A percentile compares a stretch with the other conserved stretches of the same genome.
These are phyloP conservation scores for Infundibulicybe gibba DNA, from an alignment of 768 basidiomycete species.

Conservation along the genomic window DNA sequence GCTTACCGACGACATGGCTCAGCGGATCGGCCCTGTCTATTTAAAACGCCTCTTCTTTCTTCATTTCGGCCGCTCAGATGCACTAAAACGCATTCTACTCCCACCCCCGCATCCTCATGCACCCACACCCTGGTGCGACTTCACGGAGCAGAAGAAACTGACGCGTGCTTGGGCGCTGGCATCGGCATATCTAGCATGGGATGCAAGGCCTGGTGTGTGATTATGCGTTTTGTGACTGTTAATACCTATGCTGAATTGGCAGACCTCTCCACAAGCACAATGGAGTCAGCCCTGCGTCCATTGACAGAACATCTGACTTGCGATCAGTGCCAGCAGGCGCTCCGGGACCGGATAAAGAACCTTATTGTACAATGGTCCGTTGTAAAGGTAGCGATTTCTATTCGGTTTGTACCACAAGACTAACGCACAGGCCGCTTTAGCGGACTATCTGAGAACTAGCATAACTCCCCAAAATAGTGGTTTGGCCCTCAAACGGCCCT, in stretches of 20 bases:
- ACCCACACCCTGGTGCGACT: slow-evolving; percentile 67
- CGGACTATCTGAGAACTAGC: slow-evolving; percentile 50
- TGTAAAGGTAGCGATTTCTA: slow-evolving; percentile 53
- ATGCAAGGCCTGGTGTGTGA: slow-evolving; percentile 68
- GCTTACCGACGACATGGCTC: slow-evolving; percentile 68
- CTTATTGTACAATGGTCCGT: slow-evolving; percentile 75
- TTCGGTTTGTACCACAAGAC: slow-evolving; percentile 1
- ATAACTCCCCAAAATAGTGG: too few relatives aligned
- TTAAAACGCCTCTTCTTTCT: slow-evolving; percentile 81
- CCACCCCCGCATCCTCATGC: slow-evolving; percentile 74
- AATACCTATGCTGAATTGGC: slow-evolving; percentile 9
- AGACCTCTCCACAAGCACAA: slow-evolving; percentile 72
- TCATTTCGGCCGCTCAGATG: slow-evolving; percentile 80
- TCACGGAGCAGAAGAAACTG: slow-evolving; percentile 73
- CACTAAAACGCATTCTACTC: slow-evolving; percentile 73
- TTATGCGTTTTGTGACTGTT: background rate
- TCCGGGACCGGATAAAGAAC: slow-evolving; percentile 64
- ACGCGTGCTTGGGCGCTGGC: slow-evolving; percentile 82
- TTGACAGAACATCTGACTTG: slow-evolving; percentile 67
- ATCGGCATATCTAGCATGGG: slow-evolving; percentile 81
- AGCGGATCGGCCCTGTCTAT: slow-evolving; percentile 70
- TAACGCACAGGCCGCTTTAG: slow-evolving; percentile 22
- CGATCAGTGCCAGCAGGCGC: slow-evolving; percentile 59
- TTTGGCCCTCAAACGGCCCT: too few relatives aligned
- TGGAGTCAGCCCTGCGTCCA: slow-evolving; percentile 71